Evolutionary conservation across 805 yeast species (phyloP).

Genomic region (Saturnispora saitoi): DNA sequence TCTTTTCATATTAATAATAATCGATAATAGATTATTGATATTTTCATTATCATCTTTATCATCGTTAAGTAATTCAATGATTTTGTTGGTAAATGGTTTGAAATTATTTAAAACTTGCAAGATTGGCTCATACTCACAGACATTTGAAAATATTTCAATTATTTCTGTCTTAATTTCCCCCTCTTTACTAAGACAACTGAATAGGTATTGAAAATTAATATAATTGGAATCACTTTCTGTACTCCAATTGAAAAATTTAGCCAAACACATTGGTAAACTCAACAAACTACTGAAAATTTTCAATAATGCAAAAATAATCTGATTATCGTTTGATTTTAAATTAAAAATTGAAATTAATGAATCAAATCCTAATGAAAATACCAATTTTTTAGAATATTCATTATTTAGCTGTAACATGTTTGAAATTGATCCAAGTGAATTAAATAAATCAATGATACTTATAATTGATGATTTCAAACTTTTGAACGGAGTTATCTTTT

Average conservation of each 20-base stretch:
- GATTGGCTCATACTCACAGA: conserved; percentile 23
- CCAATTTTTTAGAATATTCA: conserved; percentile 27
- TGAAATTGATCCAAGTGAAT: conserved; percentile 40
- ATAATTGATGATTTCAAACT: conserved; percentile 24
- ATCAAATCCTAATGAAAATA: conserved; percentile 30
- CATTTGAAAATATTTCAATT: conserved; percentile 27
- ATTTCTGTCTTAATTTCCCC: conserved; percentile 31
- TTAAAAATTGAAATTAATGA: conserved; percentile 24
- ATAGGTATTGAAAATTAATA: conserved; percentile 34
- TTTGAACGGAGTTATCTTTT: conserved; percentile 17
- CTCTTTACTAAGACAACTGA: conserved; percentile 34
- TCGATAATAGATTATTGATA: not conserved
- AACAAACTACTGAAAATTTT: conserved; percentile 42
- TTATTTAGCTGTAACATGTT: conserved; percentile 38
- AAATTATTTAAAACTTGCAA: conserved; percentile 12
- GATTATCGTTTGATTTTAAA: conserved; percentile 29
- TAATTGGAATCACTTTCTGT: conserved; percentile 27
- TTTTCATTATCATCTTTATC: not conserved
- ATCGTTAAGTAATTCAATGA: not conserved
- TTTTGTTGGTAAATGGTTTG: not conserved
- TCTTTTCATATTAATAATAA: not conserved
- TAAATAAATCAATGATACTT: conserved; percentile 32
- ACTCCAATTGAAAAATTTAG: conserved; percentile 50
- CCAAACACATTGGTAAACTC: conserved; percentile 31
- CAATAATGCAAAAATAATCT: conserved; percentile 38